These are phyloP conservation scores for Rhypophila decipiens DNA, from an alignment of 495 filamentous ascomycete species.

Conservation along the genomic window DNA sequence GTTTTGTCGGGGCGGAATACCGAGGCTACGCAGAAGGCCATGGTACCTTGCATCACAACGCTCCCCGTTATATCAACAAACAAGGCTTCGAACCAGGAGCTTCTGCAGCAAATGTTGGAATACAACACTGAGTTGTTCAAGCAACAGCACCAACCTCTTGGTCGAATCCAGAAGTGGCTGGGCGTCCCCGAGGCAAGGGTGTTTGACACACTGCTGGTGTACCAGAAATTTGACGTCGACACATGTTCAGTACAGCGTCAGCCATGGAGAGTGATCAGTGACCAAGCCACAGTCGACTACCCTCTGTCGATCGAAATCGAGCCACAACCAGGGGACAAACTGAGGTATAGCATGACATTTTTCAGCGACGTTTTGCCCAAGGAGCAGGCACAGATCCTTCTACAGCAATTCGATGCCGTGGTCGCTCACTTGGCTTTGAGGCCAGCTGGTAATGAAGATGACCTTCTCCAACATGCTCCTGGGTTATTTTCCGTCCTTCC, in stretches of 20 bases:
- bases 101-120: constrained; percentile 52
- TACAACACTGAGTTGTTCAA: constrained; percentile 55
- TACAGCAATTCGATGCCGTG: constrained; percentile 55
- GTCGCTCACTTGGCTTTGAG: constrained; percentile 39
- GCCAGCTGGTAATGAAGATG: constrained; percentile 21
- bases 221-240: constrained; percentile 50
- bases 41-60: constrained; percentile 71
- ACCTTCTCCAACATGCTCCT: constrained; percentile 12
- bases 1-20: constrained; percentile 65
- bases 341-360: constrained; percentile 58
- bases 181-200: constrained; percentile 50
- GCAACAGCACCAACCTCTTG: constrained; percentile 63
- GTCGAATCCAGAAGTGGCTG: constrained; percentile 60
- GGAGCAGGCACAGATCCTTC: constrained; percentile 54
- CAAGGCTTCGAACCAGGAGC: constrained; percentile 40
- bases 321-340: constrained; percentile 31
- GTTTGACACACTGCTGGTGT: constrained; percentile 76
- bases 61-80: constrained; percentile 56
- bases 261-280: constrained; percentile 25
- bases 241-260: not conserved
- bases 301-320: constrained; percentile 68
- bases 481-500: constrained; percentile 51
- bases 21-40: constrained; percentile 42
- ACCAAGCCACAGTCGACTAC: constrained; percentile 48
- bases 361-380: constrained; percentile 51